Evolutionary conservation across 192 early-diverging fungal genomes (phyloP).

Genomic region (Gigaspora rosea): DNA sequence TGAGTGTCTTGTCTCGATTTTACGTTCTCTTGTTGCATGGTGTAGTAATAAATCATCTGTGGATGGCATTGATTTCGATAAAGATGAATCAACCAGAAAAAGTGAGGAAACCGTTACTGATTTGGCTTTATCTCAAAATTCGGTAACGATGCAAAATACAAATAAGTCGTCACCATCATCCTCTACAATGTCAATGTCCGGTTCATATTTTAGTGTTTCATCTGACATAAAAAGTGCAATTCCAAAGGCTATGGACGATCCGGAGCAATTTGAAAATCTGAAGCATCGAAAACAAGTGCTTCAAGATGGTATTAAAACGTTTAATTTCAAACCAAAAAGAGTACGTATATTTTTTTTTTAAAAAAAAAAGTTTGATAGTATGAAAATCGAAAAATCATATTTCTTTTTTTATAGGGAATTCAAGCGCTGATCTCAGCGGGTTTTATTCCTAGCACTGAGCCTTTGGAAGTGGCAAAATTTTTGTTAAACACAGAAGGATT

Average conservation of each 20-base stretch:
- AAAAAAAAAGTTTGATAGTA: not conserved
- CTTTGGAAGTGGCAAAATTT: conserved; percentile 74
- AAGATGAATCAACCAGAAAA: conserved; percentile 28
- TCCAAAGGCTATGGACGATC: conserved; percentile 68
- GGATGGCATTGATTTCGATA: conserved; percentile 16
- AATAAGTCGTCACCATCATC: conserved; percentile 34
- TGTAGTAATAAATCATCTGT: conserved; percentile 47
- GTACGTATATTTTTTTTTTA: not conserved
- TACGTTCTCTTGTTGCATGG: conserved; percentile 71
- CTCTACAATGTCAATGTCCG: conserved; percentile 20
- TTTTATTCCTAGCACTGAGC: conserved; percentile 68
- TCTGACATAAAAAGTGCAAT: not conserved
- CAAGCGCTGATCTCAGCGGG: conserved; percentile 67
- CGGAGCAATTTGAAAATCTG: conserved; percentile 77
- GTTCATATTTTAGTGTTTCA: not conserved
- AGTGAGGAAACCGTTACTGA: conserved; percentile 29
- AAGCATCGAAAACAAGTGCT: conserved; percentile 87
- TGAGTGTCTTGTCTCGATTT: conserved; percentile 60
- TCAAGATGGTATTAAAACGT: conserved; percentile 74
- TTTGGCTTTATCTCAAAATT: conserved; percentile 20
- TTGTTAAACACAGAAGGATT: conserved; percentile 76
- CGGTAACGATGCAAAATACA: not conserved
- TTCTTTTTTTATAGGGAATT: conserved; percentile 59
- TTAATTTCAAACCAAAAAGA: conserved; percentile 86
- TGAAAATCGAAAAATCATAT: not conserved